phyloP scores from a whole-genome alignment of 306 rosid genomes.

The Begonia loranthoides region DNA sequence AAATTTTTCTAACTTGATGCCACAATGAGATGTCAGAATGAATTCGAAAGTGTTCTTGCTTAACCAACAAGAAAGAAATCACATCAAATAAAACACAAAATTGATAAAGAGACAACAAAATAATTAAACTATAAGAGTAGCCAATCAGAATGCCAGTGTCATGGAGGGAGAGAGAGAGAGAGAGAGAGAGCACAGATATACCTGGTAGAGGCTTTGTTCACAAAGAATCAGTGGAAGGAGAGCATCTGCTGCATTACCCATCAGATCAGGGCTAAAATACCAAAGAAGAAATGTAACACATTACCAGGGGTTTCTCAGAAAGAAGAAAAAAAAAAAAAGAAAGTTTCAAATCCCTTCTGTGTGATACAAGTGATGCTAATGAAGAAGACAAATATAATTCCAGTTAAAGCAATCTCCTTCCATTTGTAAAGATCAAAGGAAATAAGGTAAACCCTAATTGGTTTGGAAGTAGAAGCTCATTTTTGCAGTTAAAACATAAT shows the following conservation, averaged over 20 bases:
- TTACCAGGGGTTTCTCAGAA: too few species aligned
- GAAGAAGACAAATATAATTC: too few species aligned
- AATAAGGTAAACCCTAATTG: too few species aligned
- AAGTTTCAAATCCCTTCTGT: too few species aligned
- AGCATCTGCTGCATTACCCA: conserved; percentile 93
- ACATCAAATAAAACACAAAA: not conserved
- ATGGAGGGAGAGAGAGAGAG: not conserved
- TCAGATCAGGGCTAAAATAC: conserved; percentile 63
- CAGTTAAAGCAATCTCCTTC: too few species aligned
- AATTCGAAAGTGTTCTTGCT: too few species aligned
- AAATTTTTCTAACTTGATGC: not conserved
- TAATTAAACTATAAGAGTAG: not conserved
- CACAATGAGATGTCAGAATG: not conserved
- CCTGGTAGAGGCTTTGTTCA: conserved; percentile 82
- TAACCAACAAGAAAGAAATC: too few species aligned
- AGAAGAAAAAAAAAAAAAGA: too few species aligned
- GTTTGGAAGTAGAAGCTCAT: too few species aligned
- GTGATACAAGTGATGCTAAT: too few species aligned
- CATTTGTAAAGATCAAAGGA: too few species aligned
- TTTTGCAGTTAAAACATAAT: too few species aligned
- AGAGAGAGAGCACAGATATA: conserved; percentile 7
- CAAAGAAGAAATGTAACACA: conserved; percentile 7
- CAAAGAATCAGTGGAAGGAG: conserved; percentile 84
- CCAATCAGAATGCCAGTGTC: not conserved
- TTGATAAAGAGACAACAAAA: not conserved